Conservation (phyloP, 2,329 filamentous ascomycete genomes). For the Rhytidhysteron rufulum region DNA sequence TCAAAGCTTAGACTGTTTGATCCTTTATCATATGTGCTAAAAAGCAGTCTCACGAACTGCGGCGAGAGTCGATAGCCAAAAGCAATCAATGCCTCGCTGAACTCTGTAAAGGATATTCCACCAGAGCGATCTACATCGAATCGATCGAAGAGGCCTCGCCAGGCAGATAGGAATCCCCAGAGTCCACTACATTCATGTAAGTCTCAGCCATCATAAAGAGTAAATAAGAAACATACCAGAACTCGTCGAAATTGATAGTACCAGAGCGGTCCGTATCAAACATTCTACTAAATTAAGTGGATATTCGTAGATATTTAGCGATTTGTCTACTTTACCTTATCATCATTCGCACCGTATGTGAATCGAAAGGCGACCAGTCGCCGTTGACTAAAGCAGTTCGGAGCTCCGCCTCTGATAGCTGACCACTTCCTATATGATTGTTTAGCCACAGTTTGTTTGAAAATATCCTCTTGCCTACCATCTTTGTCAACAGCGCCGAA, state of each 20-base stretch:
- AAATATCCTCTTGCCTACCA: conserved; percentile 45
- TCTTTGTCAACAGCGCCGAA: conserved; percentile 90
- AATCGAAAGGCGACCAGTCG: conserved; percentile 91
- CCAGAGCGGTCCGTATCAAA: conserved; percentile 90
- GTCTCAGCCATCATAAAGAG: conserved; percentile 1
- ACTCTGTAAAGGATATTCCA: conserved; percentile 82
- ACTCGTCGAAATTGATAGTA: conserved; percentile 91
- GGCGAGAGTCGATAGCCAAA: conserved; percentile 90
- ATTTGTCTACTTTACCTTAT: conserved; percentile 52
- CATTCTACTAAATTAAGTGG: conserved; percentile 57
- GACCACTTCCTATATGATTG: conserved; percentile 59
- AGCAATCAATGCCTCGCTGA: conserved; percentile 79
- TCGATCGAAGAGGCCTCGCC: conserved; percentile 90
- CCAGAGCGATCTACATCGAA: conserved; percentile 87
- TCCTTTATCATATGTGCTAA: conserved; percentile 73
- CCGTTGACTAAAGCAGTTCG: conserved; percentile 90
- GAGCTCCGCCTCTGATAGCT: conserved; percentile 82
- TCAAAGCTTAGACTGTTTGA: conserved; percentile 65
- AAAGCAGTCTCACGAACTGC: conserved; percentile 79
- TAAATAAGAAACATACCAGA: conserved; percentile 54
- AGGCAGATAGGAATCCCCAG: conserved; percentile 93
- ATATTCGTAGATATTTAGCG: background rate
- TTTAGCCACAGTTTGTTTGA: conserved; percentile 5
- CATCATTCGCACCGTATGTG: conserved; percentile 96
- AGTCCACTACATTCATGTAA: conserved; percentile 56